Percentiles rank a stretch among this genome's conserved stretches.
Conservation (phyloP, 2,329 filamentous ascomycete species). For the Beauveria brongniartii region DNA sequence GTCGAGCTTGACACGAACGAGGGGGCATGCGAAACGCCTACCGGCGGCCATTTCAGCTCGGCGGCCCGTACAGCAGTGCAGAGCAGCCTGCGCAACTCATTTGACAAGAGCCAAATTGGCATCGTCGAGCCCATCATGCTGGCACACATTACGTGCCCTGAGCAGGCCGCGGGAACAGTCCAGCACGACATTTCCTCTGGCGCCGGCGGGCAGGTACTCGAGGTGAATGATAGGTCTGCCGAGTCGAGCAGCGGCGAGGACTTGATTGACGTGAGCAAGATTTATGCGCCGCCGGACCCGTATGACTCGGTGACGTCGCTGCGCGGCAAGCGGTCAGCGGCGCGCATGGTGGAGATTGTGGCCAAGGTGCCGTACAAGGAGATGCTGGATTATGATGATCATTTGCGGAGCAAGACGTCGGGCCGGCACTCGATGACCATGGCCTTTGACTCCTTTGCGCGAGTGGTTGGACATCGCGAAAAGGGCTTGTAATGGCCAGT, state of each 20-base stretch:
- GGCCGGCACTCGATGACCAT: constrained; percentile 60
- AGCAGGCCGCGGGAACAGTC: constrained; percentile 70
- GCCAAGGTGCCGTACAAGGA: constrained; percentile 90
- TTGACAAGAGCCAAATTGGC: constrained; percentile 45
- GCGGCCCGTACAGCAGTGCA: constrained; percentile 56
- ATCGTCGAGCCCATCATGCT: constrained; percentile 94
- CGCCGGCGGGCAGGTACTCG: constrained; percentile 63
- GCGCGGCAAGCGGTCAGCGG: constrained; percentile 40
- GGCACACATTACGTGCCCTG: constrained; percentile 77
- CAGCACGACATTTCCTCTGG: constrained; percentile 72
- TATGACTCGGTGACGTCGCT: constrained; percentile 56
- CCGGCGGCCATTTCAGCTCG: constrained; percentile 61
- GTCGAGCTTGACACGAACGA: constrained; percentile 59
- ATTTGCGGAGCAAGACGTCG: constrained; percentile 79
- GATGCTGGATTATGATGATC: constrained; percentile 91
- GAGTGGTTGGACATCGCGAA: constrained; percentile 46
- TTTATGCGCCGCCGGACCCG: constrained; percentile 85
- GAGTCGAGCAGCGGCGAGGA: constrained; percentile 24
- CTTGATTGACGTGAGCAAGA: constrained; percentile 59
- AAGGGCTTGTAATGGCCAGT: constrained; percentile 32
- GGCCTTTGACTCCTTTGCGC: constrained; percentile 50
- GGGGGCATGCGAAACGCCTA: constrained; percentile 48
- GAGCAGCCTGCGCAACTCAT: constrained; percentile 56
- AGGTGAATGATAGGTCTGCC: constrained; percentile 51
- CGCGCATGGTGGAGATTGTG: constrained; percentile 56